Conservation (phyloP, 306 rosid species). For the Lathyrus tuberosus region DNA sequence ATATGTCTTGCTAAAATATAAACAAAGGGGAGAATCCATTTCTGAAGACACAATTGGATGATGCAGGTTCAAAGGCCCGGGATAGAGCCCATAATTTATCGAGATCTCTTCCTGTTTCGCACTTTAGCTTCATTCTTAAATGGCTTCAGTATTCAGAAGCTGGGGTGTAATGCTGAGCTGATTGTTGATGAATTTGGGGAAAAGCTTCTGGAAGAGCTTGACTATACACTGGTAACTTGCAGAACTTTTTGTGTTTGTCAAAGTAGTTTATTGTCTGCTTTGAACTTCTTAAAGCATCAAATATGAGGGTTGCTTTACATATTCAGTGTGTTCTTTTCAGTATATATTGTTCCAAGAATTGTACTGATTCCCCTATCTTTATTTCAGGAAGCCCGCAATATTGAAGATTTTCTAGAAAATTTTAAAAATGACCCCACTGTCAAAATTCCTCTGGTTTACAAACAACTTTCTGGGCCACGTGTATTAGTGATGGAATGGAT, state of each 20-base stretch:
- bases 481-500: slow-evolving; percentile 99
- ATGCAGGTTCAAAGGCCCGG: slow-evolving; percentile 93
- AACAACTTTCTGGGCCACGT: slow-evolving; percentile 75
- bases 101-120: slow-evolving; percentile 96
- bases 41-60: slow-evolving; percentile 24
- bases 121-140: slow-evolving; percentile 92
- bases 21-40: slow-evolving; percentile 7
- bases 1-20: slow-evolving; percentile 32
- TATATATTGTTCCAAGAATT: slow-evolving; percentile 16
- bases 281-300: slow-evolving; percentile 26
- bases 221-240: slow-evolving; percentile 83
- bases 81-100: slow-evolving; percentile 91
- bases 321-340: slow-evolving; percentile 14
- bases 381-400: slow-evolving; percentile 93
- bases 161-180: slow-evolving; percentile 97
- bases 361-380: slow-evolving; percentile 31
- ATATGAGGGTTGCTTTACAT: slow-evolving; percentile 15
- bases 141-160: slow-evolving; percentile 85
- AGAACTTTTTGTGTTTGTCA: slow-evolving; percentile 41
- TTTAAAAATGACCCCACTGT: slow-evolving; percentile 92
- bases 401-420: slow-evolving; percentile 92
- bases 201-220: slow-evolving; percentile 99
- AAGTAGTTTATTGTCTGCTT: slow-evolving; percentile 28
- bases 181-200: slow-evolving; percentile 99
- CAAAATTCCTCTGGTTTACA: slow-evolving; percentile 91